These are phyloP conservation scores for Microcyclospora tardicrescens DNA, from an alignment of 2,329 filamentous ascomycete species.

Conservation along the genomic window DNA sequence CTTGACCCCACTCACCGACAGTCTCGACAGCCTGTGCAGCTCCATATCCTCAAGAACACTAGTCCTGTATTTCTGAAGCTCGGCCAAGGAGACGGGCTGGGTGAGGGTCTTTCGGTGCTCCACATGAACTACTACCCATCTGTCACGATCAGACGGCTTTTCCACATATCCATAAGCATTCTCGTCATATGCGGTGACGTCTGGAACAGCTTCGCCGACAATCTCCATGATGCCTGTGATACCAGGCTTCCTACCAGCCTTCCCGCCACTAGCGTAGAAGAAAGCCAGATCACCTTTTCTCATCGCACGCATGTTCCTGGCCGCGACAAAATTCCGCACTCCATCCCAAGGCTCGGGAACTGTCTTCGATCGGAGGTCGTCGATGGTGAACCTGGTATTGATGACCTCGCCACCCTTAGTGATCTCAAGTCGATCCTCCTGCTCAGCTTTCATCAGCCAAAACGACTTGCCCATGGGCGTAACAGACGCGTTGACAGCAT, in stretches of 20 bases:
- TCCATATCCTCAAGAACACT: slow-evolving; percentile 51
- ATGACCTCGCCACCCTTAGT: slow-evolving; percentile 60
- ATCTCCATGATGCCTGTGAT: slow-evolving; percentile 58
- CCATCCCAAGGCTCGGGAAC: slow-evolving; percentile 87
- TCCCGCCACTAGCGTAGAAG: slow-evolving; percentile 94
- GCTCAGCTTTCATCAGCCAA: slow-evolving; percentile 49
- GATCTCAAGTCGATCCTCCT: slow-evolving; percentile 63
- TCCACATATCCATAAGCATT: slow-evolving; percentile 72
- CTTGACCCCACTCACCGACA: slow-evolving; percentile 65
- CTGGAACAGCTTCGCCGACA: slow-evolving; percentile 67
- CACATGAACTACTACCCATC: slow-evolving; percentile 85
- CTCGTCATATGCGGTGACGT: slow-evolving; percentile 60
- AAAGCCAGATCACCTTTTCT: slow-evolving; percentile 83
- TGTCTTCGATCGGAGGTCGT: slow-evolving; percentile 61
- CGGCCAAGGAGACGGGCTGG: slow-evolving; percentile 45
- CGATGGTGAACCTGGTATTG: slow-evolving; percentile 88
- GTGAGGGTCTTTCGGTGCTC: slow-evolving; percentile 73
- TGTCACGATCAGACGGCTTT: slow-evolving; percentile 42
- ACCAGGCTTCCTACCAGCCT: slow-evolving; percentile 50
- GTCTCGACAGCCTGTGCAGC: slow-evolving; percentile 64
- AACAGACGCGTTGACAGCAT: neutral
- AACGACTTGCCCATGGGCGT: slow-evolving; percentile 16
- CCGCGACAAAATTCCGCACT: slow-evolving; percentile 44
- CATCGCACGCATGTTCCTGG: slow-evolving; percentile 87
- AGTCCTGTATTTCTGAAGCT: slow-evolving; percentile 51